Conservation (phyloP, 2,329 filamentous ascomycete species). For the Cryphonectria radicalis region DNA sequence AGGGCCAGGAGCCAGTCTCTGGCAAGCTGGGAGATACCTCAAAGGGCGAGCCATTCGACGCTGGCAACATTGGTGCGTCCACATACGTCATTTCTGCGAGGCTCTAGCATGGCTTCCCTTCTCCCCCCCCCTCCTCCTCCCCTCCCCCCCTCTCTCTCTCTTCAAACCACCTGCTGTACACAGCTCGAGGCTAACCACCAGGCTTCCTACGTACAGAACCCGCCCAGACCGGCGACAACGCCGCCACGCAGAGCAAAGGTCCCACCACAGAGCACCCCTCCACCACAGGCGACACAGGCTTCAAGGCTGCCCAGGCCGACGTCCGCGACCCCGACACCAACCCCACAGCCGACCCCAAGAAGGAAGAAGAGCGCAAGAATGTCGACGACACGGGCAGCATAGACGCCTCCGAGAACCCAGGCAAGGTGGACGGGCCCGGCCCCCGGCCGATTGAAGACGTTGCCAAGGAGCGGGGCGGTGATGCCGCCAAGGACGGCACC, state of each 20-base stretch:
- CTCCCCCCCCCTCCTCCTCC: too few relatives aligned
- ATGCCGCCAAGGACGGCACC: conserved; percentile 33
- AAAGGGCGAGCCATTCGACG: conserved; percentile 75
- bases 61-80: conserved; percentile 68
- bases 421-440: conserved; percentile 47
- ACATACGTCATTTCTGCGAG: too few relatives aligned
- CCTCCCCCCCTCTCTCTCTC: too few relatives aligned
- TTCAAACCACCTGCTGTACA: background rate
- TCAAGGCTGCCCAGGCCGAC: conserved; percentile 44
- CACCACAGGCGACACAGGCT: conserved; percentile 34
- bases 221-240: conserved; percentile 7
- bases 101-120: background rate
- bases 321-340: conserved; percentile 44
- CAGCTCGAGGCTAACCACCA: background rate
- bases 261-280: conserved; percentile 36
- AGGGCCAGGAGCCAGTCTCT: conserved; percentile 67
- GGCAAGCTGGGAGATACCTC: conserved; percentile 70
- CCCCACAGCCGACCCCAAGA: conserved; percentile 39
- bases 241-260: conserved; percentile 18
- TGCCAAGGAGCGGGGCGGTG: conserved; percentile 40
- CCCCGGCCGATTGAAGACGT: conserved; percentile 47
- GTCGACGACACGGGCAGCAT: conserved; percentile 41
- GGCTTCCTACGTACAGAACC: background rate
- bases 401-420: conserved; percentile 40
- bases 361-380: conserved; percentile 37